These are phyloP conservation scores for Diversispora epigaea DNA, from an alignment of 192 early-diverging fungal species.

Conservation along the genomic window DNA sequence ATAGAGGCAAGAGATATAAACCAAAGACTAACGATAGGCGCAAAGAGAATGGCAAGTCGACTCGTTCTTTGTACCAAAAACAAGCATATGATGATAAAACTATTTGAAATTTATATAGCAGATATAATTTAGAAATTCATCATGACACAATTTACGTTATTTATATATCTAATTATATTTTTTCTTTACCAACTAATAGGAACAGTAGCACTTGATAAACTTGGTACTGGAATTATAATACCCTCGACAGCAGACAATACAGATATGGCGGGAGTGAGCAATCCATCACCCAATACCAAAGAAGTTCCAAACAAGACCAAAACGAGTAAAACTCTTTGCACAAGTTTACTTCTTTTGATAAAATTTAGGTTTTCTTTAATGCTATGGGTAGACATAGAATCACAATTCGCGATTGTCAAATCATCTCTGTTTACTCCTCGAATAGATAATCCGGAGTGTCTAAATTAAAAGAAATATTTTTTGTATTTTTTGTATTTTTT, in stretches of 20 bases:
- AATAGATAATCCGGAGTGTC: conserved; percentile 7
- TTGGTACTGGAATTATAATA: neutral
- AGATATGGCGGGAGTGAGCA: conserved; percentile 24
- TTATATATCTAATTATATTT: neutral
- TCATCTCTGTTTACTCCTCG: neutral
- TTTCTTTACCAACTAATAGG: conserved; percentile 4
- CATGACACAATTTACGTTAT: neutral
- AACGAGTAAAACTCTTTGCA: neutral
- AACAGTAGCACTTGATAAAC: neutral
- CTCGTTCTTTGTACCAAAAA: conserved; percentile 50
- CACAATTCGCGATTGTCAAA: neutral
- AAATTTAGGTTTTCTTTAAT: neutral
- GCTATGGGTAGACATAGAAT: neutral
- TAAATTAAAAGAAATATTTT: neutral
- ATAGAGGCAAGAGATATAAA: conserved; percentile 44
- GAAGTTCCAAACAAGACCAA: conserved; percentile 16
- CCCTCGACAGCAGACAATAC: conserved; percentile 26
- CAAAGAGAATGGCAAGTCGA: conserved; percentile 38
- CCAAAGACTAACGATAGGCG: conserved; percentile 53
- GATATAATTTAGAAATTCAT: neutral
- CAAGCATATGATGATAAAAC: conserved; percentile 43
- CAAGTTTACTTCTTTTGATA: neutral
- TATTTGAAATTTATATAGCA: neutral
- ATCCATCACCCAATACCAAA: conserved; percentile 8
- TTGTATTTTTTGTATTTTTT: neutral